Conservation (phyloP, 805 yeast genomes). For the Metschnikowia noctiluminum region DNA sequence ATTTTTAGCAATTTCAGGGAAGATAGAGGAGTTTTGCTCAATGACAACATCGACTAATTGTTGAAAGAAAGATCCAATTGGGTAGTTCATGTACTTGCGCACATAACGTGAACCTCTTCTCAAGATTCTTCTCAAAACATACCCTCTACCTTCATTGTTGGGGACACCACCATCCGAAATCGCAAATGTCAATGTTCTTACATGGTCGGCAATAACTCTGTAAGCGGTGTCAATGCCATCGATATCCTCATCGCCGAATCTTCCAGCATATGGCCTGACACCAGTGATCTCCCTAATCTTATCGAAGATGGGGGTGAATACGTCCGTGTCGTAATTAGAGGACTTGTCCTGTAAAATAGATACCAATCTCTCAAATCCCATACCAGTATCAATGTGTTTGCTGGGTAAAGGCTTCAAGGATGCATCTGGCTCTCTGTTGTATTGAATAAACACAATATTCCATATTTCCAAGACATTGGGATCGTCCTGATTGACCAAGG, state of each 20-base stretch:
- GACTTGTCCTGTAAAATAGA: conserved; percentile 86
- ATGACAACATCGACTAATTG: conserved; percentile 89
- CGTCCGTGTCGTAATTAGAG: conserved; percentile 97
- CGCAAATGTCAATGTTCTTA: conserved; percentile 94
- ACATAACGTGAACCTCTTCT: conserved; percentile 98
- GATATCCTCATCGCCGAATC: conserved; percentile 85
- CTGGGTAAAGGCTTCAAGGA: conserved; percentile 82
- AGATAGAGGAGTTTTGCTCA: conserved; percentile 78
- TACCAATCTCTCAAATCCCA: conserved; percentile 98
- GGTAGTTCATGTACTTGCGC: conserved; percentile 92
- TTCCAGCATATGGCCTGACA: conserved; percentile 86
- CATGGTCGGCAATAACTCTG: conserved; percentile 97
- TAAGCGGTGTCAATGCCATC: conserved; percentile 98
- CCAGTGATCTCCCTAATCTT: conserved; percentile 92
- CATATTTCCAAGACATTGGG: conserved; percentile 97
- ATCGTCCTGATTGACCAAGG: conserved; percentile 91
- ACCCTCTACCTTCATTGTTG: conserved; percentile 98
- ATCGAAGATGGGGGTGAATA: conserved; percentile 82
- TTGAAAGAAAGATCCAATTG: conserved; percentile 91
- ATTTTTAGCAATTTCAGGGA: conserved; percentile 85
- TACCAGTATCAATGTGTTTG: conserved; percentile 95
- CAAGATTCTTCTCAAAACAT: conserved; percentile 91
- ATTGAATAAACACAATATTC: conserved; percentile 97
- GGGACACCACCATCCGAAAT: conserved; percentile 99
- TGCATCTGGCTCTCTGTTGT: conserved; percentile 87